A percentile compares a stretch with the other conserved stretches of the same genome.
phyloP scores from a whole-genome alignment of 2,329 filamentous ascomycete genomes.

The Alternaria sp. region DNA sequence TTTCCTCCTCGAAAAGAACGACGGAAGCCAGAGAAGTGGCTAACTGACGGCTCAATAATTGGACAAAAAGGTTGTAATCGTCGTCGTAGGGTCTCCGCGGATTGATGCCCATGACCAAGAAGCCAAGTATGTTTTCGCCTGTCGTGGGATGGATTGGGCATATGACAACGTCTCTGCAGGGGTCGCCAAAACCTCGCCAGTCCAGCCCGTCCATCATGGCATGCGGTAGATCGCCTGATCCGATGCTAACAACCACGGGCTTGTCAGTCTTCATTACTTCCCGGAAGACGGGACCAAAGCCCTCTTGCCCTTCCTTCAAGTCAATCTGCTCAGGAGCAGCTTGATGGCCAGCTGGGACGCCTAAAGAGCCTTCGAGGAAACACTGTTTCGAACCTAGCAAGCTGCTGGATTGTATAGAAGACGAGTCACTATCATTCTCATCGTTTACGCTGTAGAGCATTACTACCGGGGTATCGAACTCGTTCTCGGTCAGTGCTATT shows the following conservation, averaged over 20 bases:
- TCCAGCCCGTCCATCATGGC: conserved; percentile 72
- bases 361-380: conserved; percentile 75
- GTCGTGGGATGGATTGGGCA: conserved; percentile 82
- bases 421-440: conserved; percentile 74
- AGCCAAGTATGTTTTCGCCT: conserved; percentile 76
- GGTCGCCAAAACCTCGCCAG: conserved; percentile 75
- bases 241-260: conserved; percentile 73
- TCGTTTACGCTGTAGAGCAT: conserved; percentile 79
- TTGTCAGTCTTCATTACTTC: conserved; percentile 74
- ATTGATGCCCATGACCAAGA: conserved; percentile 80
- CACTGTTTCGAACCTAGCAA: conserved; percentile 69
- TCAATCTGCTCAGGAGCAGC: conserved; percentile 71
- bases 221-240: conserved; percentile 70
- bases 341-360: conserved; percentile 70
- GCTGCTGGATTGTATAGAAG: conserved; percentile 75
- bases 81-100: conserved; percentile 80
- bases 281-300: conserved; percentile 78
- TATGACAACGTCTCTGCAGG: conserved; percentile 74
- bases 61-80: conserved; percentile 80
- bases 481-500: conserved; percentile 74
- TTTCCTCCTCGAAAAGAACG: conserved; percentile 84
- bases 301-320: conserved; percentile 72
- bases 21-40: conserved; percentile 83
- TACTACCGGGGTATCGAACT: conserved; percentile 77
- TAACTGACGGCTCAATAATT: conserved; percentile 76